Percentiles rank a stretch among this genome's conserved stretches.
Conservation (phyloP, 108 stramenopile genomes). For the Conticribra guillardii region DNA sequence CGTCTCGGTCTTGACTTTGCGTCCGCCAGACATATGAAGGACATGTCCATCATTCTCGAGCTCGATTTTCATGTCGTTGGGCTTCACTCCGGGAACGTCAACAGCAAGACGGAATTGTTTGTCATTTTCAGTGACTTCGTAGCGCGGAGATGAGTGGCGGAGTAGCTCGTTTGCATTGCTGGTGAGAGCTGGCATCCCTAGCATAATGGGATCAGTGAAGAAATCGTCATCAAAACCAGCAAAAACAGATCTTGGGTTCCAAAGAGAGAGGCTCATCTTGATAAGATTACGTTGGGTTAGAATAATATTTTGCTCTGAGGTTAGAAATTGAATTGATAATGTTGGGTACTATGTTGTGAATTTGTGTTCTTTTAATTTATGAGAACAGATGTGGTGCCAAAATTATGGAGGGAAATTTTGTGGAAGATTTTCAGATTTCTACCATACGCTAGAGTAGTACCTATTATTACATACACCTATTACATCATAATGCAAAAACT, state of each 20-base stretch:
- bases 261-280: conserved; percentile 44
- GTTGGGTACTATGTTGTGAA: neutral
- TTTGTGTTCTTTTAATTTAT: neutral
- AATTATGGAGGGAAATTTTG: no score
- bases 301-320: neutral
- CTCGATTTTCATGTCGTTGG: conserved; percentile 59
- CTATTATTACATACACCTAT: no score
- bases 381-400: no score
- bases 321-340: neutral
- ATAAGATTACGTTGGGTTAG: conserved; percentile 1
- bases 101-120: conserved; percentile 68
- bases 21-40: conserved; percentile 38
- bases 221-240: conserved; percentile 47
- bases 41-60: conserved; percentile 60
- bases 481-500: no score
- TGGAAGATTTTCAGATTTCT: no score
- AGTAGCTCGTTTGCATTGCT: conserved; percentile 29
- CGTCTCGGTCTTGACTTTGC: conserved; percentile 39
- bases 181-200: conserved; percentile 38
- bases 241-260: conserved; percentile 41
- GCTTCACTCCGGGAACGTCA: conserved; percentile 75
- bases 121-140: conserved; percentile 66
- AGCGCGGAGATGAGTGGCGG: conserved; percentile 59
- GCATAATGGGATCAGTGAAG: conserved; percentile 19
- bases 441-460: no score